Percentiles rank a stretch among this genome's conserved stretches.
These are phyloP conservation scores for Neltuma alba DNA, from an alignment of 306 rosid species.

Conservation along the genomic window DNA sequence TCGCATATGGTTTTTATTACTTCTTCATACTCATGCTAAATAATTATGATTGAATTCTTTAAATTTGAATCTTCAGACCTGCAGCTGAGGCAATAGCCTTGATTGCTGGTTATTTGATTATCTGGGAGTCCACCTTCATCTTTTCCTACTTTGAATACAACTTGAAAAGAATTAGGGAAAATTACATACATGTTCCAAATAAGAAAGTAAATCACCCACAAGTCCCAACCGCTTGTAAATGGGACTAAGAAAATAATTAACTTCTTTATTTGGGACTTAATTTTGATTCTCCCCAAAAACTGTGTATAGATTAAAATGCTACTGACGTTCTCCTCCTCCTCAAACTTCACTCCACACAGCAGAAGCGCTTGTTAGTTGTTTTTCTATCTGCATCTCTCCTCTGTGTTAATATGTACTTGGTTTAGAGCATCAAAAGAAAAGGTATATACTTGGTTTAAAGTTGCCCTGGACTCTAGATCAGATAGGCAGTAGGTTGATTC, in stretches of 20 bases:
- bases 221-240: background rate
- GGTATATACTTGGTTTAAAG: background rate
- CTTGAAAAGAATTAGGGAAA: background rate
- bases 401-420: background rate
- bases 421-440: background rate
- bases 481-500: background rate
- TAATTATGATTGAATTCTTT: slow-evolving; percentile 3
- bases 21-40: background rate
- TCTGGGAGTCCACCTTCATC: background rate
- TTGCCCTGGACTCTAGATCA: background rate
- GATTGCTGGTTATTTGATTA: background rate
- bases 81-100: slow-evolving; percentile 2
- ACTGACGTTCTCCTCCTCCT: background rate
- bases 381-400: background rate
- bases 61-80: slow-evolving; percentile 14
- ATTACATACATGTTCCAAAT: background rate
- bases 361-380: background rate
- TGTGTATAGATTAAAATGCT: background rate
- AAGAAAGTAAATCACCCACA: background rate
- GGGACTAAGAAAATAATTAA: background rate
- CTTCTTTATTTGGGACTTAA: background rate
- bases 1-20: background rate
- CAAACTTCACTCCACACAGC: background rate
- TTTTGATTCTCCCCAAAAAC: background rate
- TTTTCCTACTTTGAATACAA: background rate